A percentile compares a stretch with the other conserved stretches of the same genome.
Conservation (phyloP, 805 yeast genomes). For the Candida chauliodis region DNA sequence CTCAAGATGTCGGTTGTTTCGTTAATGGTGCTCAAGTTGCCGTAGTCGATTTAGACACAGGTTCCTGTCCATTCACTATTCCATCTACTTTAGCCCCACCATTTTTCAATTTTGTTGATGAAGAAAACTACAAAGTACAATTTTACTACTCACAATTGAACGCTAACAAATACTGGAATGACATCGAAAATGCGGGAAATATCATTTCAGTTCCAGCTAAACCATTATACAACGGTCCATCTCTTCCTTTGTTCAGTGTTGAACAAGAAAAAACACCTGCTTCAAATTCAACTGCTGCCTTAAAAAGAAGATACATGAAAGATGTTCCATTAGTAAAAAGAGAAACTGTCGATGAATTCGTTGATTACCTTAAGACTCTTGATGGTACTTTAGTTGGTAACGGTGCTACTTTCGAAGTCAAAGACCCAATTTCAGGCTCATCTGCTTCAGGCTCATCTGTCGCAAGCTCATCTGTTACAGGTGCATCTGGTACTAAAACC, state of each 20-base stretch:
- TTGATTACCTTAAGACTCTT: constrained; percentile 15
- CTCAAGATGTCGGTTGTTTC: constrained; percentile 35
- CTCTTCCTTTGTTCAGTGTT: constrained; percentile 26
- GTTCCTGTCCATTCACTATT: constrained; percentile 35
- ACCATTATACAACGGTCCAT: constrained; percentile 20
- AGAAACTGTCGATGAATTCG: constrained; percentile 31
- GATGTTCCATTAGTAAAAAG: constrained; percentile 22
- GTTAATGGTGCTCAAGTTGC: constrained; percentile 31
- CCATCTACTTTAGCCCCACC: constrained; percentile 23
- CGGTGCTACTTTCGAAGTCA: constrained; percentile 14
- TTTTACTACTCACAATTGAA: constrained; percentile 31
- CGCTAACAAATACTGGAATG: constrained; percentile 27
- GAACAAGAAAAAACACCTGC: constrained; percentile 24
- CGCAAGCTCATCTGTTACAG: too few species aligned
- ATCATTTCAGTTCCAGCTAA: constrained; percentile 30
- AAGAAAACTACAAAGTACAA: constrained; percentile 29
- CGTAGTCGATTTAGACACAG: constrained; percentile 39
- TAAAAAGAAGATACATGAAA: constrained; percentile 36
- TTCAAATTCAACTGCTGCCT: constrained; percentile 38
- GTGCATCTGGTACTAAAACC: constrained; percentile 14
- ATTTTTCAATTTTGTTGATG: constrained; percentile 23
- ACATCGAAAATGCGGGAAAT: constrained; percentile 33
- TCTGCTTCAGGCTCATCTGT: too few species aligned
- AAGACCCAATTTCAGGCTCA: constrained; percentile 9
- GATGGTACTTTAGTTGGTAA: constrained; percentile 21